Evolutionary conservation across 176 grass and related monocot genomes (phyloP).

Genomic region (Rhipidocladum racemiflorum): DNA sequence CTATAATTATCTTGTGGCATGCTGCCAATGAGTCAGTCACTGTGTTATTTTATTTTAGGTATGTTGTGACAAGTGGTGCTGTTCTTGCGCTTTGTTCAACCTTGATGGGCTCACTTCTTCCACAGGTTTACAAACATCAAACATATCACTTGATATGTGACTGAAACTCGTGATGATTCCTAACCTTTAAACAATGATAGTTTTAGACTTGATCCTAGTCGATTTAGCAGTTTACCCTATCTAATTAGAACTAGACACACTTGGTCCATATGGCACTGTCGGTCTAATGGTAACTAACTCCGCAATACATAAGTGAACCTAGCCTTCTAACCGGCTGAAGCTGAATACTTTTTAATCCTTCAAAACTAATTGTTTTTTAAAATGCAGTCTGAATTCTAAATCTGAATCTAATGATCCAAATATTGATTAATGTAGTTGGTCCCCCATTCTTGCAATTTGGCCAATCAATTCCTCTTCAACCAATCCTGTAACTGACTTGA

Average conservation of each 20-base stretch:
- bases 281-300: too few species aligned
- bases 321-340: too few species aligned
- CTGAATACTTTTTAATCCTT: not conserved
- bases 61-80: conserved; percentile 82
- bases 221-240: not conserved
- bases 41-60: conserved; percentile 52
- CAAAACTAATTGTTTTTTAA: not conserved
- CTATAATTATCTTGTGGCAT: not conserved
- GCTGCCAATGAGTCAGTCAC: conserved; percentile 1
- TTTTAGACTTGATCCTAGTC: not conserved
- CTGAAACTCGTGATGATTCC: not conserved
- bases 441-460: not conserved
- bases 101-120: conserved; percentile 95
- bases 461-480: not conserved
- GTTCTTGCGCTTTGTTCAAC: conserved; percentile 95
- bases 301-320: too few species aligned
- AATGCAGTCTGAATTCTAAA: not conserved
- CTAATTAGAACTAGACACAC: too few species aligned
- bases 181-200: not conserved
- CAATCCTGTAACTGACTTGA: not conserved
- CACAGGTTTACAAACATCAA: conserved; percentile 59
- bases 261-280: too few species aligned
- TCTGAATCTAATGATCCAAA: not conserved
- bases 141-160: not conserved
- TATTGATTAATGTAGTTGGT: not conserved